Conservation (phyloP, 768 basidiomycete species). For the Leccinellum luteum region DNA sequence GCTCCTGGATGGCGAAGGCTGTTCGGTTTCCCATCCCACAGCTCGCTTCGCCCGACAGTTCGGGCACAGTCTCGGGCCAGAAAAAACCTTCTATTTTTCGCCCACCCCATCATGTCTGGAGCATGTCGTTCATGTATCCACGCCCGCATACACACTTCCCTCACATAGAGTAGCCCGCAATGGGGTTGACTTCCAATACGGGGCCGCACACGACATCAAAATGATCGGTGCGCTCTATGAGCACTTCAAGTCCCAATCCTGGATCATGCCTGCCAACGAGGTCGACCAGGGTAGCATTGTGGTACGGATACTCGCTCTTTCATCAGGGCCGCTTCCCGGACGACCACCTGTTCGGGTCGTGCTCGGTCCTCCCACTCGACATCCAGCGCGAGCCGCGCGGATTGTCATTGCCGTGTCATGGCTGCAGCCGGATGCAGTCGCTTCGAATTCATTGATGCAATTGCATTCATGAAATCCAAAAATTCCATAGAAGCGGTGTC, state of each 20-base stretch:
- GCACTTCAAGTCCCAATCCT: conserved; percentile 27
- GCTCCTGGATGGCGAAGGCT: no score
- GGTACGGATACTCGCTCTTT: conserved; percentile 28
- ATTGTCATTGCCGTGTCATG: conserved; percentile 21
- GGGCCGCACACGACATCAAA: conserved; percentile 42
- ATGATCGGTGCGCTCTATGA: conserved; percentile 37
- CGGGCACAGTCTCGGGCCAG: no score
- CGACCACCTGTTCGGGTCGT: conserved; percentile 23
- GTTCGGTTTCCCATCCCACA: no score
- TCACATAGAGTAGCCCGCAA: no score
- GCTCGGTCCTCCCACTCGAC: conserved; percentile 25
- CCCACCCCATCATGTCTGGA: no score
- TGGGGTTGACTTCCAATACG: no score
- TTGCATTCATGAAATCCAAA: no score
- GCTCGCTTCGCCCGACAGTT: no score
- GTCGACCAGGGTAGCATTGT: conserved; percentile 28
- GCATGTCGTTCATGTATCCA: no score
- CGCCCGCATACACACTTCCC: no score
- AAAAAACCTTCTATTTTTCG: no score
- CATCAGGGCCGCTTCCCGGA: conserved; percentile 28
- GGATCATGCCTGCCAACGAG: conserved; percentile 22
- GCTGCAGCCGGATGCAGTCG: conserved; percentile 29
- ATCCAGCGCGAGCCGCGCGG: conserved; percentile 27
- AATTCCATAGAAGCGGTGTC: no score
- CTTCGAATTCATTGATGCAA: background rate